Base-by-base conservation (phyloP, 768 basidiomycete genomes). In the Strobilomyces confusus region DNA sequence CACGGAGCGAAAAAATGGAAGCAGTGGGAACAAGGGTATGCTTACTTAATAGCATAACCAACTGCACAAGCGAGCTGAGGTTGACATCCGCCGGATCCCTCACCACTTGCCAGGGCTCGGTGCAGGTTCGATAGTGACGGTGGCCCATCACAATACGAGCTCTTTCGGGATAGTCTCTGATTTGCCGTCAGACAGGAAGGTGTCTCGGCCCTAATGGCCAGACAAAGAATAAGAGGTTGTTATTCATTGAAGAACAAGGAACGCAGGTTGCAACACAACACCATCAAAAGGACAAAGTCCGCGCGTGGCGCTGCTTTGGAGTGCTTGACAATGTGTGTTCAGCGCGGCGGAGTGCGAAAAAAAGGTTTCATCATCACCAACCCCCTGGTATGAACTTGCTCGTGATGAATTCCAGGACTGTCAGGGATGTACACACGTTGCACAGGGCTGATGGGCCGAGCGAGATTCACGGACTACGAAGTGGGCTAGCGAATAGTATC, bases 1-100 rank as follows among this genome's bases (percentile, higher is more conserved):
- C 63, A 59, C 51, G 59, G 67, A 57, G 61, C 48, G 46, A 51
- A 57, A 51, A 60, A 67, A 71, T 55, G 69, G 60, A 65, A 67
- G 69, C 59, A 49, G 56, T 37, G 45, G 29, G 29, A 47, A 15
- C 50, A 50, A 41, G 45, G 51, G 51, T 19, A 15, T 46, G 56
- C 41, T 66, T 65, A 63, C 47, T 15, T 65, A 65, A 68, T 65
- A 48, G 40, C 43, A 58, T 58, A 48, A 56, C 52, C 51, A 29
- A 23, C 44, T 36, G 36, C 19, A 29, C 52, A 48, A 45, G 52
- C 37, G 20, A 22, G 45, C 51, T 66, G 57, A 58, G 60, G 41
- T 44, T 59, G 54, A 45, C 61, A 53, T 15, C 34, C 34, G 34
- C 34, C 34, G n/a, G n/a, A n/a, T 36, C 34, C 34, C 34, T 44